Conservation (phyloP, 371 early-diverging fungal species). For the Rhizopus stolonifer region DNA sequence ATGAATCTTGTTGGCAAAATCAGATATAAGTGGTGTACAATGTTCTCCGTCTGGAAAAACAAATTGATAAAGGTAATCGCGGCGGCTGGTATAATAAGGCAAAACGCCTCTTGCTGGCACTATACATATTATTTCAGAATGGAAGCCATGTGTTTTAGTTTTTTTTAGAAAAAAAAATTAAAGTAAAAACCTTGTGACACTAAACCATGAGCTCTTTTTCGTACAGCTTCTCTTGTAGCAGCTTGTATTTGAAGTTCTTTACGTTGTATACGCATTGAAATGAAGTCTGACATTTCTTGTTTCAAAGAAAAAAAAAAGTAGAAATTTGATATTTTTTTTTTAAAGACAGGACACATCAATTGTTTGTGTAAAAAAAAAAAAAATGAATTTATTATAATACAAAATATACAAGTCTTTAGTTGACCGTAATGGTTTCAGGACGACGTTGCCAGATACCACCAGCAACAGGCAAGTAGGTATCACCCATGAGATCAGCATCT, state of each 20-base stretch:
- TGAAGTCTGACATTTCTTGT: too few relatives aligned
- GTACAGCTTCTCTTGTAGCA: too few relatives aligned
- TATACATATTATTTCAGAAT: slow-evolving; percentile 4
- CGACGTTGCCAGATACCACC: slow-evolving; percentile 68
- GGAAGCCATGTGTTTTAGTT: too few relatives aligned
- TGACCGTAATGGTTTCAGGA: background rate
- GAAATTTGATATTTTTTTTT: too few relatives aligned
- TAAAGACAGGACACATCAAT: too few relatives aligned
- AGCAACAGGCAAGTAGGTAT: slow-evolving; percentile 64
- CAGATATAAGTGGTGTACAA: slow-evolving; percentile 17
- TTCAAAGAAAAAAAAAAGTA: too few relatives aligned
- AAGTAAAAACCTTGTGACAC: too few relatives aligned
- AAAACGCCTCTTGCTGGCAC: slow-evolving; percentile 14
- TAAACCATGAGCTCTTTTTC: too few relatives aligned
- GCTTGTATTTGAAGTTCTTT: too few relatives aligned
- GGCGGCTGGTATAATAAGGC: slow-evolving; percentile 5
- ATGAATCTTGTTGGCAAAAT: slow-evolving; percentile 13
- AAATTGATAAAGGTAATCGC: slow-evolving; percentile 16
- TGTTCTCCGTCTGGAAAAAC: slow-evolving; percentile 18
- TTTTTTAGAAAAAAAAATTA: too few relatives aligned
- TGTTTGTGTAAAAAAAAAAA: too few relatives aligned
- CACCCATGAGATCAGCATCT: slow-evolving; percentile 78
- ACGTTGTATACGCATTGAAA: too few relatives aligned
- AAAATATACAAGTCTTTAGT: background rate
- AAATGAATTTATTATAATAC: background rate